Evolutionary conservation across 495 filamentous ascomycete genomes (phyloP).

Genomic region (Ascodesmis nigricans): DNA sequence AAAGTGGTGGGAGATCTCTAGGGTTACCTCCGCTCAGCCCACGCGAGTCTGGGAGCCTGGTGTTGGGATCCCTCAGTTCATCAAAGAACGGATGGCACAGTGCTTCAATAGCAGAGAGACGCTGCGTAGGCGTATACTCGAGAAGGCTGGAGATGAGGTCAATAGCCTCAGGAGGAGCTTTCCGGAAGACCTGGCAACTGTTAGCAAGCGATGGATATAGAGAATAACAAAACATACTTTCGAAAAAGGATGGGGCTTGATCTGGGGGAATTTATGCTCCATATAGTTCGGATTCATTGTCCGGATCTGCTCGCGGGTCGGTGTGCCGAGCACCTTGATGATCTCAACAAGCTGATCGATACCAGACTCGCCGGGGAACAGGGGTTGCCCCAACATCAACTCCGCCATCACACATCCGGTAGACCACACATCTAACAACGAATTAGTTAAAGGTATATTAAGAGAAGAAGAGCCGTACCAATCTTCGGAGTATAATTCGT

Average conservation of each 20-base stretch:
- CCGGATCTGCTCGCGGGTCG: constrained; percentile 93
- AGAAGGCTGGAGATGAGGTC: constrained; percentile 82
- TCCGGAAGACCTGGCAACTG: constrained; percentile 58
- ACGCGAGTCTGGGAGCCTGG: constrained; percentile 78
- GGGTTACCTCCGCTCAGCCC: constrained; percentile 50
- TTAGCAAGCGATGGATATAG: constrained; percentile 5
- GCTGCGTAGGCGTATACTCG: constrained; percentile 93
- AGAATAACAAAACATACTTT: constrained; percentile 35
- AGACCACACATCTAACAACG: constrained; percentile 74
- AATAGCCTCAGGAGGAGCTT: constrained; percentile 76
- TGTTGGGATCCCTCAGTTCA: constrained; percentile 72
- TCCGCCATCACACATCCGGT: constrained; percentile 99
- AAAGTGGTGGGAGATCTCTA: constrained; percentile 66
- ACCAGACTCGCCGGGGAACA: constrained; percentile 97
- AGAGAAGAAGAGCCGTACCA: constrained; percentile 31
- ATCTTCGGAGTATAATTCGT: constrained; percentile 99
- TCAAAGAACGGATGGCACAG: constrained; percentile 99
- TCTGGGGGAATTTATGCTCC: constrained; percentile 99
- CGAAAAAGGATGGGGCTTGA: constrained; percentile 97
- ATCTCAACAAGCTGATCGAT: constrained; percentile 98
- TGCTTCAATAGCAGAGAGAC: constrained; percentile 78
- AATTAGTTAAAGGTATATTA: constrained; percentile 11
- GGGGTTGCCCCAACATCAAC: constrained; percentile 91
- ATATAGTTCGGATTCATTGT: constrained; percentile 99
- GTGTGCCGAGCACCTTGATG: constrained; percentile 96